A percentile compares a stretch with the other conserved stretches of the same genome.
Conservation (phyloP, 768 basidiomycete genomes). For the Mycena rosella region DNA sequence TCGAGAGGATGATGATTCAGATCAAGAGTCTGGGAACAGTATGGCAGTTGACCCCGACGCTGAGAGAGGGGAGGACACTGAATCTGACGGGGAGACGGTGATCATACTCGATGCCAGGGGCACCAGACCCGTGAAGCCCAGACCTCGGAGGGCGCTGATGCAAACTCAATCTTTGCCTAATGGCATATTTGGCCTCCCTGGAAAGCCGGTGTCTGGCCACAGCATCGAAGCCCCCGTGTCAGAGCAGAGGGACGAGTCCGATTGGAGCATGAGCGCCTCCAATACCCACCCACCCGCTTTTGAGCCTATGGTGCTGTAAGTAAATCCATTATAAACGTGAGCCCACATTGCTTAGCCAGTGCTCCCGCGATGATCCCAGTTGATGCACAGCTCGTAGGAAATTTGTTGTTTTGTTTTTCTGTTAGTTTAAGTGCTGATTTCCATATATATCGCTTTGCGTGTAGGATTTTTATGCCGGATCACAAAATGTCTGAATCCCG, state of each 20-base stretch:
- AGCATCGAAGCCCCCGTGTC: constrained; percentile 3
- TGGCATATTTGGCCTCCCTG: constrained; percentile 27
- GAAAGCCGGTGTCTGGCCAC: constrained; percentile 9
- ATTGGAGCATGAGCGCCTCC: constrained; percentile 53
- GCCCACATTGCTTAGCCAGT: constrained; percentile 12
- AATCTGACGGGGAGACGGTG: constrained; percentile 34
- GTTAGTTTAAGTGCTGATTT: constrained; percentile 24
- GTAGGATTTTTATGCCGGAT: constrained; percentile 21
- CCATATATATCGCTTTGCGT: constrained; percentile 9
- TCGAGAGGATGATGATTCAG: constrained; percentile 45
- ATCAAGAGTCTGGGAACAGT: constrained; percentile 40
- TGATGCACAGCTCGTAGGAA: constrained; percentile 24
- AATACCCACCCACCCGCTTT: constrained; percentile 36
- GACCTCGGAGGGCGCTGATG: constrained; percentile 47
- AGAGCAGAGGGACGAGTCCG: constrained; percentile 49
- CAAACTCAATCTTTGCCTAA: constrained; percentile 55
- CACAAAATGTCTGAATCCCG: constrained; percentile 1
- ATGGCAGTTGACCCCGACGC: constrained; percentile 47
- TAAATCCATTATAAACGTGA: constrained; percentile 14
- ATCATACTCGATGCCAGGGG: constrained; percentile 22
- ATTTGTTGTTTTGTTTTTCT: constrained; percentile 22
- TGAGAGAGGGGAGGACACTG: constrained; percentile 30
- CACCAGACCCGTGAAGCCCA: constrained; percentile 55
- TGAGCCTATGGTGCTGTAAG: constrained; percentile 36
- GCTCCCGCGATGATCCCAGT: constrained; percentile 19